phyloP scores from a whole-genome alignment of 768 basidiomycete genomes.

The Phanerodontia chrysosporium region DNA sequence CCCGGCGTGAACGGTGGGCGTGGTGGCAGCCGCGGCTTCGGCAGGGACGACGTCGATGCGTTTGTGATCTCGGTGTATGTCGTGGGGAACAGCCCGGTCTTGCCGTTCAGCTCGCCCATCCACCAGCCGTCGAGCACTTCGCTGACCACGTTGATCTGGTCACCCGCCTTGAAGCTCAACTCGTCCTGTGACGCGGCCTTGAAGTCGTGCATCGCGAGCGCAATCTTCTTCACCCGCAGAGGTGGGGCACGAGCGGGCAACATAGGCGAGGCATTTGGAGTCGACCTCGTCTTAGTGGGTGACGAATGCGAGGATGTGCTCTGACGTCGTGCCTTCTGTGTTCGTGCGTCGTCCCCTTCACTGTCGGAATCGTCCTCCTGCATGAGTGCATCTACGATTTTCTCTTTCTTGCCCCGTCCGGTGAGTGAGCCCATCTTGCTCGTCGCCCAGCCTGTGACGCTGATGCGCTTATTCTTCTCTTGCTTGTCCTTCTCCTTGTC shows the following conservation, averaged over 20 bases:
- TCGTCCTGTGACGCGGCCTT: constrained; percentile 66
- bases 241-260: constrained; percentile 41
- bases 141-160: constrained; percentile 69
- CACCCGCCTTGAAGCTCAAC: constrained; percentile 67
- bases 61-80: constrained; percentile 60
- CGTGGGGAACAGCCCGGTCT: constrained; percentile 77
- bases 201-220: constrained; percentile 75
- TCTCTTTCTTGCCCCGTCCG: constrained; percentile 50
- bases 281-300: constrained; percentile 13
- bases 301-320: constrained; percentile 8
- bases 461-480: constrained; percentile 30
- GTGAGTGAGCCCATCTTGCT: constrained; percentile 60
- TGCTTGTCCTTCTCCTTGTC: constrained; percentile 31
- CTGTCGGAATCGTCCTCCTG: constrained; percentile 40
- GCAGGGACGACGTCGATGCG: constrained; percentile 20
- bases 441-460: constrained; percentile 62
- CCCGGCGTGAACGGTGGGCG: constrained; percentile 10
- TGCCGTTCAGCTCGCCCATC: constrained; percentile 73
- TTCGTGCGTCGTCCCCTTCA: constrained; percentile 23
- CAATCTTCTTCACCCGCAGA: constrained; percentile 43
- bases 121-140: constrained; percentile 91
- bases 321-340: constrained; percentile 10
- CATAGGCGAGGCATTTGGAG: constrained; percentile 19
- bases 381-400: constrained; percentile 49
- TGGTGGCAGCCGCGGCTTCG: constrained; percentile 21